Percentiles rank a stretch among this genome's conserved stretches.
These are phyloP conservation scores for Tylopilus felleus DNA, from an alignment of 768 basidiomycete genomes.

Conservation along the genomic window DNA sequence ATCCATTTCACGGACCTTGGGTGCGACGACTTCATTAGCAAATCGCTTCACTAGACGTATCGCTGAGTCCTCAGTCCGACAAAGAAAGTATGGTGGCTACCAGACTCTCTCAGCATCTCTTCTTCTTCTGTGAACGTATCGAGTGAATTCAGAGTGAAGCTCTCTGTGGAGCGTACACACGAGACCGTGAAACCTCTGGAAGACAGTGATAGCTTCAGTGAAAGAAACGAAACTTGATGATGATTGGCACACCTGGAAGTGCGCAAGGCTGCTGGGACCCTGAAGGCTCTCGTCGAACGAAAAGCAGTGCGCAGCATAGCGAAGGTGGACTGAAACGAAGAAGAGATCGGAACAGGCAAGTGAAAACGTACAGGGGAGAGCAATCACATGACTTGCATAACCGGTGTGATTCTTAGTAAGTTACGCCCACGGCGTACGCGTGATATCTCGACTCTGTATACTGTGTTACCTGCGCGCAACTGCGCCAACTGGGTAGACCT, in stretches of 20 bases:
- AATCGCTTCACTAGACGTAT: slow-evolving; percentile 72
- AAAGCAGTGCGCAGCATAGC: slow-evolving; percentile 26
- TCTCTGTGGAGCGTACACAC: slow-evolving; percentile 25
- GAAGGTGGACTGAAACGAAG: neutral
- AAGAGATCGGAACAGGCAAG: too few species aligned
- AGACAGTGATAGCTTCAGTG: neutral
- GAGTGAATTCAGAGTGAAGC: slow-evolving; percentile 52
- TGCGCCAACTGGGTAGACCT: too few species aligned
- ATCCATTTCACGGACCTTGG: slow-evolving; percentile 96
- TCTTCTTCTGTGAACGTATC: slow-evolving; percentile 93
- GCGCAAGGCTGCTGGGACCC: neutral
- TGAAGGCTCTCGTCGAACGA: slow-evolving; percentile 15
- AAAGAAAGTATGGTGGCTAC: slow-evolving; percentile 40
- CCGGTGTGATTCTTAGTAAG: neutral
- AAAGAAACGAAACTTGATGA: neutral
- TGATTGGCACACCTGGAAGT: slow-evolving; percentile 17
- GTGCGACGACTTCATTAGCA: slow-evolving; percentile 83
- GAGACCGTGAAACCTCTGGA: slow-evolving; percentile 28
- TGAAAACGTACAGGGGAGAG: slow-evolving; percentile 13
- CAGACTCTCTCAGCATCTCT: slow-evolving; percentile 86
- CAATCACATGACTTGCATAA: slow-evolving; percentile 23
- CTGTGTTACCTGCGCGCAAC: too few species aligned
- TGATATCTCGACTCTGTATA: too few species aligned
- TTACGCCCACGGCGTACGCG: too few species aligned
- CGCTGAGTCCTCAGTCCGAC: slow-evolving; percentile 2